Conservation (phyloP, 208 protist genomes). For the Trypanosomatidae sp. region DNA sequence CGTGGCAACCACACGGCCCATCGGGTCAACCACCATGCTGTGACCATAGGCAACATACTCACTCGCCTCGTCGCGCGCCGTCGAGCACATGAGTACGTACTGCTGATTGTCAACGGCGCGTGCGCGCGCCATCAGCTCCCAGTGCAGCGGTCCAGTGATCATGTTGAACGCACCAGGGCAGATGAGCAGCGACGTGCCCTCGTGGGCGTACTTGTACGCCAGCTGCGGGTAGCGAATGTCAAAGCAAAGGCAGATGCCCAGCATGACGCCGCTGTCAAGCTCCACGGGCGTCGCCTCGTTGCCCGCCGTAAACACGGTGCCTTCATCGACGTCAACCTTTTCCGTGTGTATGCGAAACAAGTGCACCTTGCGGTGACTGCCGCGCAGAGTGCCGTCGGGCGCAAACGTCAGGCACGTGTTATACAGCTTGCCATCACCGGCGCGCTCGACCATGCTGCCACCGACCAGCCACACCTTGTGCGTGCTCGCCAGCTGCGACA, state of each 20-base stretch:
- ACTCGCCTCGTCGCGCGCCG: conserved; percentile 79
- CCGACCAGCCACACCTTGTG: conserved; percentile 79
- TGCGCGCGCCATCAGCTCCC: conserved; percentile 89
- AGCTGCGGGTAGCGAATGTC: conserved; percentile 97
- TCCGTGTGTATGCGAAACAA: conserved; percentile 96
- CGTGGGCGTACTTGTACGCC: conserved; percentile 41
- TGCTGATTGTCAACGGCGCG: conserved; percentile 93
- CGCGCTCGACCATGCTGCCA: conserved; percentile 92
- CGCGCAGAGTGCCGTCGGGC: conserved; percentile 78
- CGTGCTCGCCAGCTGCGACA: conserved; percentile 44
- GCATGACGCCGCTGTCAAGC: conserved; percentile 37
- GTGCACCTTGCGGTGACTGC: conserved; percentile 91
- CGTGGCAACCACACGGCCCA: conserved; percentile 58
- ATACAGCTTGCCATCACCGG: conserved; percentile 77
- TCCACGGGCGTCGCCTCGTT: conserved; percentile 23
- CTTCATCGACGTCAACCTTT: conserved; percentile 91
- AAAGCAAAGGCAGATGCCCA: conserved; percentile 98
- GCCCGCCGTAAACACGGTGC: conserved; percentile 90
- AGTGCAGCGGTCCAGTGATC: conserved; percentile 97
- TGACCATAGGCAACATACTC: conserved; percentile 95
- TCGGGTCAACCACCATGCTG: conserved; percentile 90
- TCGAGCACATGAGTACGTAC: conserved; percentile 91
- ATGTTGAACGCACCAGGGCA: conserved; percentile 98
- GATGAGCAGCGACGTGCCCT: conserved; percentile 86
- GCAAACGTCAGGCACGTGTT: conserved; percentile 92